phyloP scores from a whole-genome alignment of 2,329 filamentous ascomycete genomes.

The Colletotrichum sojae region DNA sequence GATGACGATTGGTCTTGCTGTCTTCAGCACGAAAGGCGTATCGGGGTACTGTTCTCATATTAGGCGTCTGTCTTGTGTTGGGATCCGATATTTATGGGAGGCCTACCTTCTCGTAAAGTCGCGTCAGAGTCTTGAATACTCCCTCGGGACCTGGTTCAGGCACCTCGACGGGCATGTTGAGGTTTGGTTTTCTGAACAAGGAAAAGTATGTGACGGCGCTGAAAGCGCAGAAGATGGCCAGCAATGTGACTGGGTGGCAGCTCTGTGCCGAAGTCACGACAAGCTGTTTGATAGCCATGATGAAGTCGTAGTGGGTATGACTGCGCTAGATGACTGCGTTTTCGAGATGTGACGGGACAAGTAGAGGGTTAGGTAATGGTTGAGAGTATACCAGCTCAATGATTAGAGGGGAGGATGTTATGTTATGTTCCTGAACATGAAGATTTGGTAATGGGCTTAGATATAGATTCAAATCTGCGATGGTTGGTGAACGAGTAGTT shows the following conservation, averaged over 20 bases:
- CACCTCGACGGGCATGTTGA: slow-evolving; percentile 18
- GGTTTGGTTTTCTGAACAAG: slow-evolving; percentile 14
- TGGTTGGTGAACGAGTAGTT: neutral
- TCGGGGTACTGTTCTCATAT: slow-evolving; percentile 4
- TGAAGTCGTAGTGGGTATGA: neutral
- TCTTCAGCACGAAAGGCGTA: slow-evolving; percentile 22
- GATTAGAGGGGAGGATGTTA: neutral
- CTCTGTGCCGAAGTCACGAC: neutral
- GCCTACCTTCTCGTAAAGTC: slow-evolving; percentile 25
- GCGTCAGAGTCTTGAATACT: slow-evolving; percentile 21
- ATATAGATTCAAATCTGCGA: neutral
- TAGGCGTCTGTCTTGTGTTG: neutral
- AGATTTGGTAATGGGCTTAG: neutral
- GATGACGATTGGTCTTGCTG: slow-evolving; percentile 23
- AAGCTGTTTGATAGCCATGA: slow-evolving; percentile 16
- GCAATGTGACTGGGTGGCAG: slow-evolving; percentile 11
- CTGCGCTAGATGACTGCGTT: neutral
- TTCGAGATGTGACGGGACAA: neutral
- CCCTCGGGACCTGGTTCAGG: slow-evolving; percentile 26
- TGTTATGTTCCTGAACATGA: slow-evolving; percentile 14
- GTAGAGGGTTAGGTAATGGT: neutral
- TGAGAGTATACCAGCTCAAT: neutral
- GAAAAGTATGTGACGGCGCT: slow-evolving; percentile 7
- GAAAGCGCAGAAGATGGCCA: slow-evolving; percentile 7
- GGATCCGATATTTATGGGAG: fast-evolving